Conservation (phyloP, 2,329 filamentous ascomycete species). For the Beauveria asiatica region DNA sequence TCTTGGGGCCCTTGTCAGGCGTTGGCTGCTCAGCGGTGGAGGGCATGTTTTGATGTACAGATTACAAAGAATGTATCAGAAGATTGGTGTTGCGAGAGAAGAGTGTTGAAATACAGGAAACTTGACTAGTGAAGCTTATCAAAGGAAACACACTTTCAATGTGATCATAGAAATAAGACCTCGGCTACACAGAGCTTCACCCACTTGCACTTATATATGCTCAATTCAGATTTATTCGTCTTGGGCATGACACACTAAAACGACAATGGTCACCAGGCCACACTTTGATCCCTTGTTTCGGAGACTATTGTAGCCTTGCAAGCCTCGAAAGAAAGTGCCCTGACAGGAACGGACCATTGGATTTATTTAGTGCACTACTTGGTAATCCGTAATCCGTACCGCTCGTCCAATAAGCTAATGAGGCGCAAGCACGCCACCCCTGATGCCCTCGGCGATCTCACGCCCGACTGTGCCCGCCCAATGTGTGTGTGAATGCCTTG, state of each 20-base stretch:
- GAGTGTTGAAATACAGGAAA: not conserved
- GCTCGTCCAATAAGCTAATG: not conserved
- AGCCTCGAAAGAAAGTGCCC: not conserved
- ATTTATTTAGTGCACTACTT: too few species aligned
- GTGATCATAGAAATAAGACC: not conserved
- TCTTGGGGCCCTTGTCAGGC: constrained; percentile 19
- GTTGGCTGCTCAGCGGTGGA: not conserved
- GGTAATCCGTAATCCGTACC: too few species aligned
- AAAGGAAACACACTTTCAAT: not conserved
- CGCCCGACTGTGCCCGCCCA: not conserved
- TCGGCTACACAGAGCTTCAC: not conserved
- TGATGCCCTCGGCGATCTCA: not conserved
- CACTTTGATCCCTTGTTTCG: not conserved
- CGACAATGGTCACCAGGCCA: not conserved
- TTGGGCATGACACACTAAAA: not conserved
- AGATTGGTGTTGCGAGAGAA: not conserved
- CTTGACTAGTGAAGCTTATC: not conserved
- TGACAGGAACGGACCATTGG: not conserved
- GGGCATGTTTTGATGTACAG: not conserved
- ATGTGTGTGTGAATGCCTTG: not conserved
- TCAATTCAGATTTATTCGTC: not conserved
- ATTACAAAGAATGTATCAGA: not conserved
- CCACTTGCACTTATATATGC: not conserved
- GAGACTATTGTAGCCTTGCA: not conserved
- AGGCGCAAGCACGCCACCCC: not conserved